These are phyloP conservation scores for Nissolia schottii DNA, from an alignment of 306 rosid genomes.

Conservation along the genomic window DNA sequence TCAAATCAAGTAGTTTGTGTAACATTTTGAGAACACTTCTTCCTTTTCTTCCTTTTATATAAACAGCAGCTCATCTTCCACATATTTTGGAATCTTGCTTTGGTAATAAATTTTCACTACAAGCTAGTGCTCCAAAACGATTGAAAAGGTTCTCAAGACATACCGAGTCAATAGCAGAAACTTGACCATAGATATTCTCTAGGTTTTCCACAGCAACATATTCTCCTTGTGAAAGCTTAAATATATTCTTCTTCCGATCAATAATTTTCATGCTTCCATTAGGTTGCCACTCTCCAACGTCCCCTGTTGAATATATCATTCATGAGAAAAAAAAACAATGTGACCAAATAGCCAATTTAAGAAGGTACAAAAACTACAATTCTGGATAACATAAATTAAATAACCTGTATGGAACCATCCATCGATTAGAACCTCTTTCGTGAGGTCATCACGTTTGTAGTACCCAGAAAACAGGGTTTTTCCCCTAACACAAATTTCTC, in stretches of 20 bases:
- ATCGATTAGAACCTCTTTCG: constrained; percentile 72
- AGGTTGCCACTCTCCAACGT: constrained; percentile 91
- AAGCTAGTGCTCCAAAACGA: constrained; percentile 7
- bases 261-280: constrained; percentile 96
- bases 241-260: constrained; percentile 96
- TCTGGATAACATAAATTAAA: constrained; percentile 12
- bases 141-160: constrained; percentile 25
- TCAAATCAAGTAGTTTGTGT: not conserved
- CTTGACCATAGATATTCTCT: constrained; percentile 75
- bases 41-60: not conserved
- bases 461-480: constrained; percentile 83
- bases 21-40: not conserved
- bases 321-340: constrained; percentile 3
- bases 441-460: constrained; percentile 90
- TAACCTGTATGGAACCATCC: constrained; percentile 99
- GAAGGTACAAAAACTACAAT: not conserved
- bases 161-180: constrained; percentile 73
- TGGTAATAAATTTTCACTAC: not conserved
- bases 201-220: constrained; percentile 97
- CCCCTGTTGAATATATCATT: constrained; percentile 58
- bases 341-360: not conserved
- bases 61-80: not conserved
- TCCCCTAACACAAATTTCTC: constrained; percentile 86
- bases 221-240: constrained; percentile 98
- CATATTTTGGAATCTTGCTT: not conserved